Percentiles rank a stretch among this genome's conserved stretches.
Conservation (phyloP, 805 yeast genomes). For the Scheffersomyces lignosus region DNA sequence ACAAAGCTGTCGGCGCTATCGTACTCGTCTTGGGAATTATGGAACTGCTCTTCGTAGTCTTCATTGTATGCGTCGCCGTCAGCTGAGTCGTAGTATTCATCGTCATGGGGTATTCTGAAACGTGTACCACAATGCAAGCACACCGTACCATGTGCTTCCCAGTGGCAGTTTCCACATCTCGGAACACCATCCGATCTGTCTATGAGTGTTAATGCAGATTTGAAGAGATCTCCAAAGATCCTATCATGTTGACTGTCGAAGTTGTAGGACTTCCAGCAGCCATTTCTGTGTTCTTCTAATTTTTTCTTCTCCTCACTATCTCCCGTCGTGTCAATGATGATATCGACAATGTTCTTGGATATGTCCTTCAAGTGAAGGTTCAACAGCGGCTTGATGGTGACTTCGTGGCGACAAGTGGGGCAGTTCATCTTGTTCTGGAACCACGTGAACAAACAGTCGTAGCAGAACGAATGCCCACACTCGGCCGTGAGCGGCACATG, state of each 20-base stretch:
- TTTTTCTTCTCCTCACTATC: constrained; percentile 22
- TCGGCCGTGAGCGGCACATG: constrained; percentile 58
- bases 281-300: constrained; percentile 25
- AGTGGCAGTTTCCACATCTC: constrained; percentile 73
- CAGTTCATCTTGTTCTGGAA: constrained; percentile 57
- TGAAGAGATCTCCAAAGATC: constrained; percentile 52
- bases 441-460: constrained; percentile 65
- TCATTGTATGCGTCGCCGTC: constrained; percentile 38
- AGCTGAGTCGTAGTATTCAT: constrained; percentile 35
- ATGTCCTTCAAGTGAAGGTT: constrained; percentile 54
- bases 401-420: constrained; percentile 61
- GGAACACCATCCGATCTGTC: constrained; percentile 73
- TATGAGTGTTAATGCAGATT: constrained; percentile 50
- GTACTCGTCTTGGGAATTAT: constrained; percentile 15
- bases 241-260: constrained; percentile 36
- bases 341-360: constrained; percentile 39
- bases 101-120: constrained; percentile 37
- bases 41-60: constrained; percentile 27
- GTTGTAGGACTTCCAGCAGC: constrained; percentile 34
- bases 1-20: constrained; percentile 36
- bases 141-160: constrained; percentile 71
- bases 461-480: constrained; percentile 80
- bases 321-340: constrained; percentile 35
- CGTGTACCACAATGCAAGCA: constrained; percentile 69
- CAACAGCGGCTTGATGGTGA: constrained; percentile 50